Evolutionary conservation across 2,329 filamentous ascomycete genomes (phyloP).

Genomic region (Diaporthe citri): DNA sequence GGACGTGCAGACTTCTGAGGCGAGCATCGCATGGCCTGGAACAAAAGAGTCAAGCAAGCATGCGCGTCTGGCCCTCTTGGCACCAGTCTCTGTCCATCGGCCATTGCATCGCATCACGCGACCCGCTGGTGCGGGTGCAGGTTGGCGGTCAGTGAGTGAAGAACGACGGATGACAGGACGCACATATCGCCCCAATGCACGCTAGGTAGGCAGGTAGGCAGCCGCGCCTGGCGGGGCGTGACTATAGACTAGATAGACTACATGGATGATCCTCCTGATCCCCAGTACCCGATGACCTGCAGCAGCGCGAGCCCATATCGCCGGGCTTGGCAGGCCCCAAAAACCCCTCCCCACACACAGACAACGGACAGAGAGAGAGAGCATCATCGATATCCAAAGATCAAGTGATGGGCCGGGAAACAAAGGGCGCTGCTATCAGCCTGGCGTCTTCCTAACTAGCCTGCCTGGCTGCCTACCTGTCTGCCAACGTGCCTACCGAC

Average conservation of each 20-base stretch:
- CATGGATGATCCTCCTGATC: constrained; percentile 29
- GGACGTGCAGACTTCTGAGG: constrained; percentile 10
- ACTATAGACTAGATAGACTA: background rate
- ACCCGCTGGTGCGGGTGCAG: background rate
- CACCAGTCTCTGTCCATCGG: background rate
- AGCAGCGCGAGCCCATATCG: constrained; percentile 14
- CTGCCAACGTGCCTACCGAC: background rate
- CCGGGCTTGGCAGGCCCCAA: constrained; percentile 25
- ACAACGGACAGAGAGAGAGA: too few relatives aligned
- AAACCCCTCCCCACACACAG: background rate
- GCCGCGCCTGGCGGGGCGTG: constrained; percentile 15
- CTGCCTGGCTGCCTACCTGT: background rate
- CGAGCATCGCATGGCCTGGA: background rate
- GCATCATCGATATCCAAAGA: background rate
- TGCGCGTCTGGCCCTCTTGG: background rate
- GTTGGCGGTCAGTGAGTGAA: constrained; percentile 10
- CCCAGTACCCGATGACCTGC: constrained; percentile 29
- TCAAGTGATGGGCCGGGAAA: background rate
- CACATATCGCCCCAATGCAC: background rate
- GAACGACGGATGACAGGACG: background rate
- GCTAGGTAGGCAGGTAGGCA: background rate
- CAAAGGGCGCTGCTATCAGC: constrained; percentile 9
- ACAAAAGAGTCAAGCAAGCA: background rate
- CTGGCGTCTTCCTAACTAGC: constrained; percentile 3
- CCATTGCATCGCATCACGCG: constrained; percentile 19